Evolutionary conservation across 2,329 filamentous ascomycete genomes (phyloP), one percentile per base, ranked within the genome.

Genomic region (Trichoderma atroviride): DNA sequence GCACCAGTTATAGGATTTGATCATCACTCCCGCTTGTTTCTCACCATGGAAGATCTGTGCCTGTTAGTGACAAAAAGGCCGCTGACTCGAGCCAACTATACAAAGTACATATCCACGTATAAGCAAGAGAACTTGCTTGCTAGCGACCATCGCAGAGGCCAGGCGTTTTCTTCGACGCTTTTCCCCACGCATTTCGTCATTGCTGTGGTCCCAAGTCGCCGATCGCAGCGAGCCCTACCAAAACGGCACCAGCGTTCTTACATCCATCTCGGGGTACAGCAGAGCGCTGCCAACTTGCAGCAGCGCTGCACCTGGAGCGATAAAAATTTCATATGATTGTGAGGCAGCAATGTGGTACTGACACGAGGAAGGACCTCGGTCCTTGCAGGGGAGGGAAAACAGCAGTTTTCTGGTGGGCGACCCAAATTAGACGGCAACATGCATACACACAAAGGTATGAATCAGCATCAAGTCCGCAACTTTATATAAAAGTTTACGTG

Each of bases 131-230:
- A 6, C 37, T 43, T 43, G 40, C 3, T 43, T 43, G 13, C 14
- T 14, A 29, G 19, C 19, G 27, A 27, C 29, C 16, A 52, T 5
- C 16, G 16, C 31, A 43, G 40, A 9, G 19, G 40, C n/a, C 50
- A 55, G 31, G 33, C 47, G 16, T 31, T 24, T 10, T 63, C 13
- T n/a, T 53, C 47, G 22, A 33, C 33, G 19, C 14, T 27, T 33
- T 29, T 57, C 53, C 37, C 63, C 63, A 66, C 63, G 37, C 16
- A 58, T 57, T 58, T 29, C 63, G 53, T 66, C 52, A 66, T 66
- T 27, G 63, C 37, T 47, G 29, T 58, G 27, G 52, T 66, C 47
- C 63, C 27, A 14, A 50, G 50, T 5, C 27, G 55, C 35, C 53
- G 63, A 58, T 58, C 63, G 0, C 52, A 24, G 13, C 35, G 50